Conservation (phyloP, 2,329 filamentous ascomycete genomes). For the Pseudogymnoascus sp. region DNA sequence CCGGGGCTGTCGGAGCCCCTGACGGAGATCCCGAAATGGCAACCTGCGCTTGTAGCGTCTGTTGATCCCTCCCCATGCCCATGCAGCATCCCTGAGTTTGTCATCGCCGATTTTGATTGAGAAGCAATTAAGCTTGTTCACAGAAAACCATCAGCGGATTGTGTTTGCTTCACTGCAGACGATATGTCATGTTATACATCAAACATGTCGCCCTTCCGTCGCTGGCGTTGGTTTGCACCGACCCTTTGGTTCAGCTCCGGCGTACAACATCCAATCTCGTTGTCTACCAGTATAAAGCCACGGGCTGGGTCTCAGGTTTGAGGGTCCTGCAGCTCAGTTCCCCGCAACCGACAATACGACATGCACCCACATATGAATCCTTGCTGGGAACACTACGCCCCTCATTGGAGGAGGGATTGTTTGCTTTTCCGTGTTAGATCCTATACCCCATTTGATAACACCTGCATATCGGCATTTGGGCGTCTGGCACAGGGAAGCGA, state of each 20-base stretch:
- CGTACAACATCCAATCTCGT: background rate
- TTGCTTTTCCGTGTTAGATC: background rate
- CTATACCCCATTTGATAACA: background rate
- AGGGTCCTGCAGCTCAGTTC: background rate
- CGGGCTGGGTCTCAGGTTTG: background rate
- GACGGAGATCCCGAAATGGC: background rate
- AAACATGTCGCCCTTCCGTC: background rate
- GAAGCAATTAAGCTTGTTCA: background rate
- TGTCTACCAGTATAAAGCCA: background rate
- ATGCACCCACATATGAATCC: background rate
- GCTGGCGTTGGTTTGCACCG: background rate
- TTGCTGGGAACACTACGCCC: background rate
- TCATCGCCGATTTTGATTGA: background rate
- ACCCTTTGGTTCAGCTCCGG: background rate
- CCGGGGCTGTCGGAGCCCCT: background rate
- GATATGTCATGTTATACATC: background rate
- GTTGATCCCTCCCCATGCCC: background rate
- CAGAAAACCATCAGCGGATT: background rate
- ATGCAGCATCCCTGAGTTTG: background rate
- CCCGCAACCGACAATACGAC: background rate
- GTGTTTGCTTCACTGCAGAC: background rate
- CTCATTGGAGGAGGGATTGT: background rate
- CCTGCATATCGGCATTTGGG: background rate
- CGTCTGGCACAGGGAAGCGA: background rate
- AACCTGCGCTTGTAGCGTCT: conserved; percentile 7